A percentile compares a stretch with the other conserved stretches of the same genome.
Evolutionary conservation across 148 eudicot species (phyloP).

Genomic region (Rhododendron vialii): DNA sequence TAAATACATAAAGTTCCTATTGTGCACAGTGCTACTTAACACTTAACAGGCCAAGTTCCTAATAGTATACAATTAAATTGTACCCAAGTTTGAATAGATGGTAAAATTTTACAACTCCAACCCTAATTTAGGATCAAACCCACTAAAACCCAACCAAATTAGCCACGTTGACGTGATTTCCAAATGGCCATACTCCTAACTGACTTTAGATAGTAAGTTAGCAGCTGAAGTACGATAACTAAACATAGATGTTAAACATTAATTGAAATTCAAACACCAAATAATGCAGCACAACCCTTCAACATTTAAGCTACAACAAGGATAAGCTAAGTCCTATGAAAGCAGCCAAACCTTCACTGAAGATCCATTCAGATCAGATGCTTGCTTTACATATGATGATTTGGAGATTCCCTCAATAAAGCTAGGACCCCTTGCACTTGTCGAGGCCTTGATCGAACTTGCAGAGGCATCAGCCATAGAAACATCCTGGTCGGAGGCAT

Average conservation of each 20-base stretch:
- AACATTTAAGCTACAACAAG: background rate
- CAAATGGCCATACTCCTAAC: background rate
- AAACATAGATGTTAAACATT: background rate
- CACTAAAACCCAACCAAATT: background rate
- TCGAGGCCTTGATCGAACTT: conserved; percentile 52
- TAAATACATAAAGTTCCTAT: background rate
- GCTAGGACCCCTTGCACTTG: conserved; percentile 62
- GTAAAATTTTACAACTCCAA: background rate
- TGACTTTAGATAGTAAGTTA: background rate
- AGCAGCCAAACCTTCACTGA: conserved; percentile 61
- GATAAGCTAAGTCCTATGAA: background rate
- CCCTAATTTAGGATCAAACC: background rate
- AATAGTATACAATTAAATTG: background rate
- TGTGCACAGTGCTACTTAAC: background rate
- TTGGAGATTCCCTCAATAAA: conserved; percentile 89
- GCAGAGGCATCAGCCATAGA: conserved; percentile 77
- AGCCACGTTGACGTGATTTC: background rate
- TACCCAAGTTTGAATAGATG: background rate
- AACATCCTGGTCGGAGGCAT: conserved; percentile 72
- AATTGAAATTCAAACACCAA: background rate
- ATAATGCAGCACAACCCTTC: background rate
- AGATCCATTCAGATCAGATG: conserved; percentile 70
- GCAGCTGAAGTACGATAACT: background rate
- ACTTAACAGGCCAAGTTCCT: background rate
- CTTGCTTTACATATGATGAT: conserved; percentile 76